Percentiles rank a stretch among this genome's conserved stretches.
Conservation (phyloP, 2,329 filamentous ascomycete species). For the Clarireedia hainanense region DNA sequence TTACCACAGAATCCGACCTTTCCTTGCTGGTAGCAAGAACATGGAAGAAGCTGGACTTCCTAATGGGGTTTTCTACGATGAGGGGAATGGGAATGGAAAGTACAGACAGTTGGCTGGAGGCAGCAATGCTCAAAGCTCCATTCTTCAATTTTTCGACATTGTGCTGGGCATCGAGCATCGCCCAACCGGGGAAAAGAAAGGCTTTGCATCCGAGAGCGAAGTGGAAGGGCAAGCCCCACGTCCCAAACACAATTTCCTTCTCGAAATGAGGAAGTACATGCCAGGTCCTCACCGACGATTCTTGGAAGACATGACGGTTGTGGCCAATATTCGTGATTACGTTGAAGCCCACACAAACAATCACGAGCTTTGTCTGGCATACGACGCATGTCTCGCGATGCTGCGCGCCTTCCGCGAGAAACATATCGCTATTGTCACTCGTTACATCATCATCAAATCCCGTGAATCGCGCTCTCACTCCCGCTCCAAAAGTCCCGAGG, state of each 20-base stretch:
- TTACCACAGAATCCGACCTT: conserved; percentile 82
- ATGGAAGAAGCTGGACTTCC: conserved; percentile 82
- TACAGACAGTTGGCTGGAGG: conserved; percentile 87
- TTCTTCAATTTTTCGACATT: conserved; percentile 97
- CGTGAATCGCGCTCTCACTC: conserved; percentile 62
- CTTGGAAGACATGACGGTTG: conserved; percentile 65
- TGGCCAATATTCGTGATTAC: conserved; percentile 83
- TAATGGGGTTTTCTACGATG: conserved; percentile 78
- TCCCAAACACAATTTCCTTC: conserved; percentile 79
- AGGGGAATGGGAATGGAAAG: conserved; percentile 55
- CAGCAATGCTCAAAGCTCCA: conserved; percentile 92
- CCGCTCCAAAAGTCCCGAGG: conserved; percentile 43
- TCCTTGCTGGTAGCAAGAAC: conserved; percentile 84
- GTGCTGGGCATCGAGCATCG: conserved; percentile 83
- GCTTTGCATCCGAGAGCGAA: conserved; percentile 39
- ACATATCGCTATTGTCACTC: conserved; percentile 91
- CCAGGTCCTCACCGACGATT: conserved; percentile 87
- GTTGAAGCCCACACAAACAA: conserved; percentile 58
- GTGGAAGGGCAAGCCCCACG: conserved; percentile 37
- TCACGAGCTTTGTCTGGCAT: conserved; percentile 65
- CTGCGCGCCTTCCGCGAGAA: conserved; percentile 60
- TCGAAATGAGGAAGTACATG: conserved; percentile 97
- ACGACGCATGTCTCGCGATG: conserved; percentile 82
- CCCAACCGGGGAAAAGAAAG: conserved; percentile 68
- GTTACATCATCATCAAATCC: conserved; percentile 89